Percentiles rank a stretch among this genome's conserved stretches.
Conservation (phyloP, 768 basidiomycete genomes). For the Lentinula aciculospora region DNA sequence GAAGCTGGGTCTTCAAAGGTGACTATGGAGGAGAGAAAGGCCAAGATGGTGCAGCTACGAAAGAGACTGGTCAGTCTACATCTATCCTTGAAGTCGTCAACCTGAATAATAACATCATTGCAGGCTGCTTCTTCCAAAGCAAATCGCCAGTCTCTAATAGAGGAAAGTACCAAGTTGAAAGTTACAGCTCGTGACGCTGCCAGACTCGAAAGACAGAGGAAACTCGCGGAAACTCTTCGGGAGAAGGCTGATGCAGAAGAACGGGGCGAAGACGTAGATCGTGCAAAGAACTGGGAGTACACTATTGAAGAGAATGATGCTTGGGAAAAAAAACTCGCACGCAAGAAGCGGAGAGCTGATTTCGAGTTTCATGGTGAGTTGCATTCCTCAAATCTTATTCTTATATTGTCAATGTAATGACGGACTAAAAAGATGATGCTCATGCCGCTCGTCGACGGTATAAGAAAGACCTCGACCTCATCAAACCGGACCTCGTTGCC, state of each 20-base stretch:
- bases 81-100: background rate
- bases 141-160: constrained; percentile 81
- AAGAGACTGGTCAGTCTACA: constrained; percentile 67
- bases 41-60: constrained; percentile 71
- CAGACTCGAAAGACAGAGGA: constrained; percentile 84
- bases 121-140: constrained; percentile 74
- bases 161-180: constrained; percentile 77
- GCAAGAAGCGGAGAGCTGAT: constrained; percentile 81
- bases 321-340: constrained; percentile 88
- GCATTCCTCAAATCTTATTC: background rate
- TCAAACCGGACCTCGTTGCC: constrained; percentile 81
- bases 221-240: constrained; percentile 82
- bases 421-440: constrained; percentile 62
- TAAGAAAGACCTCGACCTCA: constrained; percentile 84
- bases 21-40: constrained; percentile 69
- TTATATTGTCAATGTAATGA: background rate
- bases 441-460: constrained; percentile 86
- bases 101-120: background rate
- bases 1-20: constrained; percentile 15
- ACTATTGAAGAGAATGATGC: constrained; percentile 92
- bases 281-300: constrained; percentile 93
- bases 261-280: constrained; percentile 85
- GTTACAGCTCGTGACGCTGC: constrained; percentile 74
- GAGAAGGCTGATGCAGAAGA: constrained; percentile 87
- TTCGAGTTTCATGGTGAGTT: constrained; percentile 86